Base-by-base conservation (phyloP, 2,329 filamentous ascomycete species). In the Colletotrichum sp. region DNA sequence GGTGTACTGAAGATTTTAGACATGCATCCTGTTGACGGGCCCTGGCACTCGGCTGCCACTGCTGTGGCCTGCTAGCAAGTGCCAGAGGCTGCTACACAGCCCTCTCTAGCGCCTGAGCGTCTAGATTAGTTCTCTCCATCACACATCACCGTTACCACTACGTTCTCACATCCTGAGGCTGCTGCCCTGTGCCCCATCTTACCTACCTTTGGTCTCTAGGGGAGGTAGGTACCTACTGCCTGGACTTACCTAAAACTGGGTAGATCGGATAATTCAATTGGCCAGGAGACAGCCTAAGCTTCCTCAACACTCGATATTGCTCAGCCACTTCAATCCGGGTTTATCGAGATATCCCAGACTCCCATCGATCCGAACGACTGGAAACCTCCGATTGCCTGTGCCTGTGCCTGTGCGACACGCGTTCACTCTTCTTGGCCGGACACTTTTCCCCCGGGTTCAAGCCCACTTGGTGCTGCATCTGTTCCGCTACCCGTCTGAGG, bases 401-500 rank as follows among this genome's bases (percentile, higher is more conserved):
- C 66, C 34, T 36, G 27, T 36, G 34, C 66, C 43, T 47, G 33
- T 63, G 47, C 65, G 43, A 62, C 58, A 66, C 63, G 47, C 43
- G 43, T 36, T 33, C 31, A 54, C 47, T 24, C 5, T 9, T 16
- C 16, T 34, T 51, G 36, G 29, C 31, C 21, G 33, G 51, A 6
- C 31, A 66, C 63, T 54, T 27, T 31, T 16, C 29, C 29, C 65
- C 21, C 15, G 38, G 21, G 15, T 54, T 69, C 43, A 24, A 51
- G 43, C 27, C 27, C 21, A 29, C 54, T 34, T 67, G 29, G 18
- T 65, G 27, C 33, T 34, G 36, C 24, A 18, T 16, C 16, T 58
- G 38, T 43, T 61, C 61, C 67, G 61, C 61, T 61, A 47, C 61
- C 66, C 21, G 43, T 65, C 70, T 65, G 72, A 66, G 69, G 43